A percentile compares a stretch with the other conserved stretches of the same genome.
Conservation (phyloP, 176 grass and related monocot genomes). For the barley (Hordeum vulgare) region DNA sequence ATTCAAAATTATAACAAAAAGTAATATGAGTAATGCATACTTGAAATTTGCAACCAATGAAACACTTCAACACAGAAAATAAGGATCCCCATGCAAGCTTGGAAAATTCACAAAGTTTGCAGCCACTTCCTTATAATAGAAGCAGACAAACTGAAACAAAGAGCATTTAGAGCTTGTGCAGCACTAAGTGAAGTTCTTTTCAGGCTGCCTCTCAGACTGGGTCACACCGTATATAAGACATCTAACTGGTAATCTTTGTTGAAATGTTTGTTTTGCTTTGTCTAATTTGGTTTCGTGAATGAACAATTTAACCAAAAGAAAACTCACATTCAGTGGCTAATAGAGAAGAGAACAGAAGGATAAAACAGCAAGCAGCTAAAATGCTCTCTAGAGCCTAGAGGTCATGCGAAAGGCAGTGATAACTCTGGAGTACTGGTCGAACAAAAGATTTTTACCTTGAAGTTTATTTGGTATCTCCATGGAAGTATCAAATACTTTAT, state of each 20-base stretch:
- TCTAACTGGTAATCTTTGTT: background rate
- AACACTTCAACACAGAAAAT: background rate
- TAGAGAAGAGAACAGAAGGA: background rate
- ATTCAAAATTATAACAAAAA: background rate
- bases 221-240: background rate
- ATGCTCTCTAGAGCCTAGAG: background rate
- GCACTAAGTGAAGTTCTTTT: background rate
- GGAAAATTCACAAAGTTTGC: background rate
- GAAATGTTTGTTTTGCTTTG: background rate
- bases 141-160: constrained; percentile 7
- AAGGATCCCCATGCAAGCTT: background rate
- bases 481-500: constrained; percentile 30
- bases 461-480: constrained; percentile 34
- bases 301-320: constrained; percentile 9
- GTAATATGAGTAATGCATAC: background rate
- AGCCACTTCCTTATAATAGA: constrained; percentile 6
- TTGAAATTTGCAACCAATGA: constrained; percentile 6
- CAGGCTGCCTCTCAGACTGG: background rate
- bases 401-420: background rate
- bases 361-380: background rate
- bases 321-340: background rate
- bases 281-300: constrained; percentile 2
- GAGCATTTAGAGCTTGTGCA: background rate
- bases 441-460: constrained; percentile 32
- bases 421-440: background rate